These are phyloP conservation scores for Pythium aphanidermatum DNA, from an alignment of 352 stramenopile genomes.

Conservation along the genomic window DNA sequence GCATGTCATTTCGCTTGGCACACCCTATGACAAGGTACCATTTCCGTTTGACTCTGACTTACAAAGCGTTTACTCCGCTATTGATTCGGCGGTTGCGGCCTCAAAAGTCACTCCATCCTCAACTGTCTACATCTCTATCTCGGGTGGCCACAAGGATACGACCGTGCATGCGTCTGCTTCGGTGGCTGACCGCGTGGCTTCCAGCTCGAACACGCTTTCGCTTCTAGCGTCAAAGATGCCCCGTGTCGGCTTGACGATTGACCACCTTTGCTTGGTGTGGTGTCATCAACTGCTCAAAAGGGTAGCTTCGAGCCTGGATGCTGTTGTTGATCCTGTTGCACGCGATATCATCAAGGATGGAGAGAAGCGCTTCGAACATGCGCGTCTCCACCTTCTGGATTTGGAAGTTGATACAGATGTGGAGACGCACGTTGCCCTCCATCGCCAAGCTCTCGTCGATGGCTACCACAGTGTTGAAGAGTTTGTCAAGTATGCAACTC, in stretches of 20 bases:
- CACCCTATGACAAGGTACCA: conserved; percentile 44
- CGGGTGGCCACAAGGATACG: conserved; percentile 76
- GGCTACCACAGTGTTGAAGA: conserved; percentile 45
- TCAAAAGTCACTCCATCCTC: too few species aligned
- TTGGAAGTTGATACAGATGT: conserved; percentile 1
- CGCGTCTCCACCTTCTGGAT: conserved; percentile 36
- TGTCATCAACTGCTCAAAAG: conserved; percentile 73
- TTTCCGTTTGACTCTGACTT: conserved; percentile 68
- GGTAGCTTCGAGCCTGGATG: conserved; percentile 56
- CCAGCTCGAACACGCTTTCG: conserved; percentile 29
- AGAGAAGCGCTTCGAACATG: conserved; percentile 32
- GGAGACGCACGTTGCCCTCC: conserved; percentile 23
- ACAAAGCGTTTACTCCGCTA: conserved; percentile 48
- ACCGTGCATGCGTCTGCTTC: conserved; percentile 57
- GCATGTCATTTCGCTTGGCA: conserved; percentile 66
- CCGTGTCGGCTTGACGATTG: conserved; percentile 51
- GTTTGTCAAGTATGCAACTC: conserved; percentile 34
- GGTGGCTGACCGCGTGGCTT: conserved; percentile 25
- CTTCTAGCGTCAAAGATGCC: conserved; percentile 57
- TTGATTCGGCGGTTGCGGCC: background rate
- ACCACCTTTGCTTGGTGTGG: conserved; percentile 82
- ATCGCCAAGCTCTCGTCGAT: conserved; percentile 40
- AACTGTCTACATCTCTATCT: conserved; percentile 63
- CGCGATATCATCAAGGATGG: conserved; percentile 37
- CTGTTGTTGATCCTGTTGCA: conserved; percentile 44